Base-by-base conservation (phyloP, 2,329 filamentous ascomycete genomes). In the Chrysoporthe deuterocubensis region DNA sequence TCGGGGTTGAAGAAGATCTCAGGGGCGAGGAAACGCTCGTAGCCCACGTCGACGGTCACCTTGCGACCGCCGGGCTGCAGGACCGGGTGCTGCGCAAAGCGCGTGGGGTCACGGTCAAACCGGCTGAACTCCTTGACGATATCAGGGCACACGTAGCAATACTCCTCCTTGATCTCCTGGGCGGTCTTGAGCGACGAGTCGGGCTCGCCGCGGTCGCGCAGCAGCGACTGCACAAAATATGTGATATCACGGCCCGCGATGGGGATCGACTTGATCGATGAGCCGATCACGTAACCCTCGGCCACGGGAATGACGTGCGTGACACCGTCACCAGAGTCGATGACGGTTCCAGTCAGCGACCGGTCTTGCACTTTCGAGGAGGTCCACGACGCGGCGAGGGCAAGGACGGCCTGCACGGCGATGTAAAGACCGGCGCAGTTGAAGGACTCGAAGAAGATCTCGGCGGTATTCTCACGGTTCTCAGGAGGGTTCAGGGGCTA, bases 1-100 rank as follows among this genome's bases (percentile, higher is more conserved):
- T 99, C 96, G 42, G 96, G 96, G 82, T 99, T 99, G 89, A 99
- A 99, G 83, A 99, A 99, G 77, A 99, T 99, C 80, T 99, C 96
- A 34, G 96, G 96, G 2, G 96, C 96, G 69, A 99, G 86, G 86
- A 99, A 99, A 44, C 96, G 92, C 81, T 99, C 96, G 82, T 98
- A 99, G 64, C 96, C 96, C 64, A 99, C 92, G 75, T 99, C 96
- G 59, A 99, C 93, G 1, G 85, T 87, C 32, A 95, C 90, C 74
- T 92, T 90, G 73, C 92, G 91, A 71, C 96, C 96, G 74, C 94
- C 95, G 37, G 94, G 91, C 69, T 96, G 90, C 67, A 89, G 89
- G 68, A 97, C 94, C 26, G 91, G 89, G 81, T 99, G 94, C 82
- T 97, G 93, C 74, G 91, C 86, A 82, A 99, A 97, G 60, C 94